These are phyloP conservation scores for Glycine latifolia DNA, from an alignment of 306 rosid species.

Conservation along the genomic window DNA sequence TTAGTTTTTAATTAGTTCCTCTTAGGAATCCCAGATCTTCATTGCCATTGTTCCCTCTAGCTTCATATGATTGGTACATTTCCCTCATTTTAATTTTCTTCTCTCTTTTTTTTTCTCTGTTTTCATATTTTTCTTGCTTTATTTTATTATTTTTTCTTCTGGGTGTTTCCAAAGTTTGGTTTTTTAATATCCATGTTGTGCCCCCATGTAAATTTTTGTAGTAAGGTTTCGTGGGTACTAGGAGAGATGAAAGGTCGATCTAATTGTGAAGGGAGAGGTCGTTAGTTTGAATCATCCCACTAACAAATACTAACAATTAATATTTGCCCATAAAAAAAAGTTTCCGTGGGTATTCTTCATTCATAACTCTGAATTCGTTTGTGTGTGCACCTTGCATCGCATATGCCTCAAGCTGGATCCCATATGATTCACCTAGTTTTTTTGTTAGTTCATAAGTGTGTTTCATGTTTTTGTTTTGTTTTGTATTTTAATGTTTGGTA, in stretches of 20 bases:
- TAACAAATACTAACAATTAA: no score
- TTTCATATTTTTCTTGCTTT: neutral
- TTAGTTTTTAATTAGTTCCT: neutral
- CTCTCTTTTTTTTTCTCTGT: neutral
- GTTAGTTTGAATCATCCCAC: no score
- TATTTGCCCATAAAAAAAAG: no score
- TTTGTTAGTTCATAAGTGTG: neutral
- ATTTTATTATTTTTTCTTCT: conserved; percentile 1
- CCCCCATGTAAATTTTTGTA: neutral
- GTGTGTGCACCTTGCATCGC: conserved; percentile 30
- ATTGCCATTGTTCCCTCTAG: conserved; percentile 41
- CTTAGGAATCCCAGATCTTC: conserved; percentile 52
- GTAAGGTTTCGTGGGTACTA: no score
- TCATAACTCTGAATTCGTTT: neutral
- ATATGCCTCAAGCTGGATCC: conserved; percentile 37
- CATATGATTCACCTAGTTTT: neutral
- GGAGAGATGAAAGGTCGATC: no score
- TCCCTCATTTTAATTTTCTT: neutral
- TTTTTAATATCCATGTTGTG: conserved; percentile 19
- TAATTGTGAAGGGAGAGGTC: no score
- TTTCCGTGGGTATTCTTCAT: no score
- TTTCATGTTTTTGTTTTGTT: conserved; percentile 13
- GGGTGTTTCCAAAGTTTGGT: conserved; percentile 37
- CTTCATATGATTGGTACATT: conserved; percentile 63
- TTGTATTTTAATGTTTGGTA: conserved; percentile 14